These are phyloP conservation scores for Capronia americana DNA, from an alignment of 2,329 filamentous ascomycete species.

Conservation along the genomic window DNA sequence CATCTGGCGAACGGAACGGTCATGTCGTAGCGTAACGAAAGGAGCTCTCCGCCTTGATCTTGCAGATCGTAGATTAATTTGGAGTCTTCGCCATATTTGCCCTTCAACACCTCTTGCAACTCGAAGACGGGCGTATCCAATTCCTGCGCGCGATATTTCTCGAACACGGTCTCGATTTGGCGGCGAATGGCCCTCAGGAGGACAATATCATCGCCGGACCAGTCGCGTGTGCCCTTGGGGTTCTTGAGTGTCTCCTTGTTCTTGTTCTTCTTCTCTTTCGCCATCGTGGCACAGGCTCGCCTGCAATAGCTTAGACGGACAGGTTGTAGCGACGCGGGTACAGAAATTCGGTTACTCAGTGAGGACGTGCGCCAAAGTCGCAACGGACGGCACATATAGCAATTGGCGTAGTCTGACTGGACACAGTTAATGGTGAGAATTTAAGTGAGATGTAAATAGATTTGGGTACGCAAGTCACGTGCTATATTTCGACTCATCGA, in stretches of 20 bases:
- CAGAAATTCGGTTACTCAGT: neutral
- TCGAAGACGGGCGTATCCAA: constrained; percentile 87
- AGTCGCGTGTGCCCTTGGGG: constrained; percentile 90
- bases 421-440: neutral
- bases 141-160: constrained; percentile 78
- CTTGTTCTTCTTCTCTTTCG: constrained; percentile 39
- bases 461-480: constrained; percentile 10
- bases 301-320: neutral
- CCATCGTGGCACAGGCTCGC: constrained; percentile 29
- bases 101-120: constrained; percentile 81
- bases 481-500: neutral
- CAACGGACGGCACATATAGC: constrained; percentile 19
- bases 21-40: constrained; percentile 83
- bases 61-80: constrained; percentile 90
- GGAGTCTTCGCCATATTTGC: constrained; percentile 91
- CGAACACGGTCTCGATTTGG: constrained; percentile 79
- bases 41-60: constrained; percentile 84
- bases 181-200: constrained; percentile 81
- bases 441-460: constrained; percentile 1
- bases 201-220: constrained; percentile 78
- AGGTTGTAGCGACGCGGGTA: neutral
- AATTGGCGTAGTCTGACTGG: neutral
- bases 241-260: constrained; percentile 68
- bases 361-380: constrained; percentile 2
- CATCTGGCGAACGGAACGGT: constrained; percentile 91